Evolutionary conservation across 2,329 filamentous ascomycete species (phyloP).

Genomic region (Xylaria digitata): DNA sequence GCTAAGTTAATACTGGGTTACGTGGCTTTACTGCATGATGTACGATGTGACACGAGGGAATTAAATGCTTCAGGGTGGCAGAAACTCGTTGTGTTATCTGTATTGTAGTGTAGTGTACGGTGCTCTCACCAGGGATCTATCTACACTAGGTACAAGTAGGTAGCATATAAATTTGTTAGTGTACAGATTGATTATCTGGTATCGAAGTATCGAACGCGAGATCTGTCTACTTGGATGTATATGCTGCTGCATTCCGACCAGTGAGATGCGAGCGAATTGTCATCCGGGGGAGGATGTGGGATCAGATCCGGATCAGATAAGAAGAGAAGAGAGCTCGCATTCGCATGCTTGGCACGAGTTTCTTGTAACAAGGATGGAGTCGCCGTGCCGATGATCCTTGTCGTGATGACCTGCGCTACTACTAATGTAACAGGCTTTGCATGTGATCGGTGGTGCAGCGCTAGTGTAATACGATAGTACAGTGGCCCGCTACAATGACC

Average conservation of each 20-base stretch:
- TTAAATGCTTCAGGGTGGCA: not conserved
- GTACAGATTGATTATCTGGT: not conserved
- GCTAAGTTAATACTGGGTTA: not conserved
- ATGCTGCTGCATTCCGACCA: constrained; percentile 24
- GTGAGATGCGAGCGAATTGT: constrained; percentile 34
- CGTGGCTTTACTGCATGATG: not conserved
- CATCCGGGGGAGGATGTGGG: constrained; percentile 32
- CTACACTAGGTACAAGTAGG: too few relatives aligned
- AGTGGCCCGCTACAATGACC: not conserved
- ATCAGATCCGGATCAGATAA: constrained; percentile 40
- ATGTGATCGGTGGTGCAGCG: constrained; percentile 19
- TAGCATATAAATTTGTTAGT: not conserved
- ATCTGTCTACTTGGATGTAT: constrained; percentile 10
- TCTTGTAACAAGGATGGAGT: constrained; percentile 9
- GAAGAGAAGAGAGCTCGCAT: constrained; percentile 31
- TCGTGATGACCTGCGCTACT: not conserved
- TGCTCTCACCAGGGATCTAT: not conserved
- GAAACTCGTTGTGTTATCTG: not conserved
- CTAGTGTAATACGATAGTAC: not conserved
- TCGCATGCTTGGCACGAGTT: constrained; percentile 27
- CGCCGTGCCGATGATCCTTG: constrained; percentile 23
- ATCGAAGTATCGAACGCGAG: not conserved
- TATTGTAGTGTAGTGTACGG: too few relatives aligned
- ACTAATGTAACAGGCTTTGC: constrained; percentile 7
- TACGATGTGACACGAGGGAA: not conserved